Percentiles rank a stretch among this genome's conserved stretches.
Conservation (phyloP, 495 filamentous ascomycete species). For the Penicillium flavigenum region DNA sequence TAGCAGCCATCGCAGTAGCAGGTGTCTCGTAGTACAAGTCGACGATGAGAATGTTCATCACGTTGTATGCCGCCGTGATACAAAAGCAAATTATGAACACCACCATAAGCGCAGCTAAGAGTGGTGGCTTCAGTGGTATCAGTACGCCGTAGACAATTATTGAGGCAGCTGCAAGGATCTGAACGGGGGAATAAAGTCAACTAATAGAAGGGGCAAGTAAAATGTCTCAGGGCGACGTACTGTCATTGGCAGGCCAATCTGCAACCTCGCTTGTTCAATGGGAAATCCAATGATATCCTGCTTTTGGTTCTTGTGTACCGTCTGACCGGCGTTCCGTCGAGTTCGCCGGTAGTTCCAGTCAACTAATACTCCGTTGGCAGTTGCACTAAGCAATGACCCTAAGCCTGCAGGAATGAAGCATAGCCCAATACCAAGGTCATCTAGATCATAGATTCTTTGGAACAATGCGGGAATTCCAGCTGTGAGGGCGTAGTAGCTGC, state of each 20-base stretch:
- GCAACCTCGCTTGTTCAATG: constrained; percentile 44
- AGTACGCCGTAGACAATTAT: constrained; percentile 21
- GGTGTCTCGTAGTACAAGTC: constrained; percentile 62
- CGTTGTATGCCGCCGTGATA: constrained; percentile 55
- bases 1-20: constrained; percentile 64
- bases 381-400: constrained; percentile 67
- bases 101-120: constrained; percentile 51
- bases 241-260: constrained; percentile 40
- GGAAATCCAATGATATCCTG: constrained; percentile 41
- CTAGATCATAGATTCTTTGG: constrained; percentile 27
- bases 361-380: constrained; percentile 71
- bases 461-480: constrained; percentile 35
- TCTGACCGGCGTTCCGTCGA: constrained; percentile 27
- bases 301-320: constrained; percentile 42
- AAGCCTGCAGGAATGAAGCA: constrained; percentile 38
- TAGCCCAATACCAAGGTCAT: constrained; percentile 39
- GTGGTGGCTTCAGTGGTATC: constrained; percentile 27
- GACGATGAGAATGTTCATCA: constrained; percentile 46
- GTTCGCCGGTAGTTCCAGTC: constrained; percentile 50
- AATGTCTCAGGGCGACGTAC: constrained; percentile 14
- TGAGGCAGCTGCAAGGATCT: constrained; percentile 21
- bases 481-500: constrained; percentile 40
- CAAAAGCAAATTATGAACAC: constrained; percentile 53
- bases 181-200: background rate
- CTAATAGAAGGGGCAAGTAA: background rate